Evolutionary conservation across 2,329 filamentous ascomycete species (phyloP), one percentile per base, ranked within the genome.

Genomic region (Trichoderma sp.): DNA sequence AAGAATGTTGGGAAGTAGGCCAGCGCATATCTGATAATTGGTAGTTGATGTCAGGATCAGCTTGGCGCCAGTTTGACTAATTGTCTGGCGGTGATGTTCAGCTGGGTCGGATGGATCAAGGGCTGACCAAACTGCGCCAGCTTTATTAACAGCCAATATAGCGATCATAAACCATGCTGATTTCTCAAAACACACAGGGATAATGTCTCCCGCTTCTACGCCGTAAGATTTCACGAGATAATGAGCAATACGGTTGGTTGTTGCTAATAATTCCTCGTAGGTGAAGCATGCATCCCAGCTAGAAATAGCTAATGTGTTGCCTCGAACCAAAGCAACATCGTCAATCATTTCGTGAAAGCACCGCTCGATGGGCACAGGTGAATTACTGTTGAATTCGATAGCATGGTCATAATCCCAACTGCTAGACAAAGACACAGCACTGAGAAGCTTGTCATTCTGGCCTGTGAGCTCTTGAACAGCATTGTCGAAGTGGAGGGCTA

Each of bases 181-280:
- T 46, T 56, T 69, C 43, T 69, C 68, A 30, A 69, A 69, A 46
- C 67, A 69, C 11, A 69, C 67, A 34, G 66, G 67, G 24, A 69
- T 32, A 24, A 66, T 11, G 21, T 69, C 67, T n/a, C 60, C 59
- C 13, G 54, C 39, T 4, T 54, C 34, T n/a, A 69, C 32, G 6
- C 52, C 60, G 26, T 37, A 37, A 1, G 51, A 30, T 8, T 28
- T 21, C 5, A 69, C 37, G 14, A 69, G 55, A 14, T 69, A 11
- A n/a, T 69, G 63, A 34, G 68, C 68, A 49, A 69, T 28, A 10
- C 63, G 59, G 5, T 67, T 69, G 4, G 61, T 55, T 6, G 43
- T 24, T 11, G 43, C 46, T 5, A 13, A 14, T 28, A 69, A 28
- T 24, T 69, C 68, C 24, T 54, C 46, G 30, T 69, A 69, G 3